Conservation (phyloP, 495 filamentous ascomycete species). For the Aeminium ludgeri region DNA sequence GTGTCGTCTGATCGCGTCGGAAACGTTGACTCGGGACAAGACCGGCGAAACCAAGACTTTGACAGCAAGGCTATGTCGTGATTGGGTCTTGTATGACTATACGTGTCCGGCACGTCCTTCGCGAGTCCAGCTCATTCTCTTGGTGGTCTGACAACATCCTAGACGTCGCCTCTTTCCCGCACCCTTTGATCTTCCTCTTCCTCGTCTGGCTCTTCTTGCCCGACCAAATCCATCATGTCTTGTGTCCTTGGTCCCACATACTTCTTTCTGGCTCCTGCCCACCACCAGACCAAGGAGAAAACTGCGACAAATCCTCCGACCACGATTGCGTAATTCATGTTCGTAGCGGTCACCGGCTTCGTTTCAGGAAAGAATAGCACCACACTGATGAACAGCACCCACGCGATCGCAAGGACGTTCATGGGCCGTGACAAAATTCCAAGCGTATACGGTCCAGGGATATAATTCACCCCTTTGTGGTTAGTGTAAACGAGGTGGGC, state of each 20-base stretch:
- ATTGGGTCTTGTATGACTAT: no score
- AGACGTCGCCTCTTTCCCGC: no score
- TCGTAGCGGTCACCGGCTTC: conserved; percentile 42
- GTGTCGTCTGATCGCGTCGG: no score
- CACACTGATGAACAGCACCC: conserved; percentile 51
- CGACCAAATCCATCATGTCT: conserved; percentile 14
- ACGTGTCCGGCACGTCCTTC: no score
- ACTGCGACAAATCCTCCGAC: conserved; percentile 45
- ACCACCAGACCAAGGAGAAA: conserved; percentile 53
- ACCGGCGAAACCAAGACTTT: no score
- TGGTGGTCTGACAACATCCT: no score
- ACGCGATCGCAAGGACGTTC: conserved; percentile 43
- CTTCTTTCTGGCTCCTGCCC: conserved; percentile 33
- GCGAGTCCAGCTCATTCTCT: no score
- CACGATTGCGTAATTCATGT: conserved; percentile 58
- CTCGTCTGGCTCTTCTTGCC: conserved; percentile 8
- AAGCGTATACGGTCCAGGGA: conserved; percentile 47
- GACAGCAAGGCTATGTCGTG: no score
- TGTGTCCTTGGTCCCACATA: conserved; percentile 17
- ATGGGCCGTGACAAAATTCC: conserved; percentile 42
- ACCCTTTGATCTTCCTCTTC: no score
- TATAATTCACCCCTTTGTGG: conserved; percentile 34
- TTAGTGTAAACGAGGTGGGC: conserved; percentile 43
- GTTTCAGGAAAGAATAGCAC: conserved; percentile 50
- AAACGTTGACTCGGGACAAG: no score